phyloP scores from a whole-genome alignment of 306 rosid genomes.

The Malus fusca region DNA sequence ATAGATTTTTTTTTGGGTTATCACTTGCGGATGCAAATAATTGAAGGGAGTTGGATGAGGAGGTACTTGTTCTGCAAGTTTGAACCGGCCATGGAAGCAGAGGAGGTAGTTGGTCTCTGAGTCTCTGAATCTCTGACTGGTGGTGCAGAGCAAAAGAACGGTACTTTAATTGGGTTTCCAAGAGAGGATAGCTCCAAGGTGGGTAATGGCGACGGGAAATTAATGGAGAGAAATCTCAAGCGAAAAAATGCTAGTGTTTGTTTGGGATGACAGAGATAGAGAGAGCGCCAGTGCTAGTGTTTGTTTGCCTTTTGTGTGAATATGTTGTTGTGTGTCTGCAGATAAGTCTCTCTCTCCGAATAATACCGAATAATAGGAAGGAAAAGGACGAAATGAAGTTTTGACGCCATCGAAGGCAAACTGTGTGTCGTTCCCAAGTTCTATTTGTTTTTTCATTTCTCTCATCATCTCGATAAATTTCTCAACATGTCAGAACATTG shows the following conservation, averaged over 20 bases:
- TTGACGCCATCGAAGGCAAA: slow-evolving; percentile 13
- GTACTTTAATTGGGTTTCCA: neutral
- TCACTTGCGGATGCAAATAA: neutral
- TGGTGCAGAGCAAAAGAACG: neutral
- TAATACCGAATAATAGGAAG: slow-evolving; percentile 22
- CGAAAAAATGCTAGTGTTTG: no score
- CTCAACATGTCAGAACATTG: no score
- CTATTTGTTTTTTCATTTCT: neutral
- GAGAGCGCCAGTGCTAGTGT: no score
- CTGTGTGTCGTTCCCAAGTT: slow-evolving; percentile 1
- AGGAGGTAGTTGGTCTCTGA: neutral
- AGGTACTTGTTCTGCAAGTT: neutral
- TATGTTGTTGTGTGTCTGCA: no score
- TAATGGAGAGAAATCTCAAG: neutral
- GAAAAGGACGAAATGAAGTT: slow-evolving; percentile 34
- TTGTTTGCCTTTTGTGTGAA: no score
- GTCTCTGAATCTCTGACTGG: neutral
- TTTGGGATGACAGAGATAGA: no score
- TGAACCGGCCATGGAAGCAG: neutral
- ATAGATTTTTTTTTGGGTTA: no score
- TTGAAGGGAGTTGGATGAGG: neutral
- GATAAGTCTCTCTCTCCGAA: slow-evolving; percentile 15
- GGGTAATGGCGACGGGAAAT: neutral
- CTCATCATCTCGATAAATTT: neutral
- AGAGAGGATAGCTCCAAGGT: neutral